Percentiles rank a stretch among this genome's conserved stretches.
phyloP scores from a whole-genome alignment of 352 stramenopile genomes.

The Globisporangium middletonii region DNA sequence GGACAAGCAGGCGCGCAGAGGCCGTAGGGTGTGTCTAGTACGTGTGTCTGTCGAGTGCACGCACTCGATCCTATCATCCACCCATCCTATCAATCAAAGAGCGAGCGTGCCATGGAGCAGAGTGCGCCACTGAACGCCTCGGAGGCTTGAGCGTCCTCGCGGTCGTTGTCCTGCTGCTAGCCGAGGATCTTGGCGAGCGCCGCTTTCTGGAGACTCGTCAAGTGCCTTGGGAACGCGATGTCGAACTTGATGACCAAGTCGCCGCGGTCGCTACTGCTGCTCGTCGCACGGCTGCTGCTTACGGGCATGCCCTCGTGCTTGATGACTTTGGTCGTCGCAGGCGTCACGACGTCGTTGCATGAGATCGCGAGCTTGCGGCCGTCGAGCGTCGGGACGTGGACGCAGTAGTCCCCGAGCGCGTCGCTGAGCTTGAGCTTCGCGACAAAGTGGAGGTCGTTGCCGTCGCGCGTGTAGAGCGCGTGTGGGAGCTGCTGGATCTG shows the following conservation, averaged over 20 bases:
- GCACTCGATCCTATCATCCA: too few relatives aligned
- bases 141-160: too few relatives aligned
- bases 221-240: conserved; percentile 93
- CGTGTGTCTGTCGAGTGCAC: too few relatives aligned
- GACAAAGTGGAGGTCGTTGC: conserved; percentile 90
- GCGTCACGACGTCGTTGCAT: conserved; percentile 91
- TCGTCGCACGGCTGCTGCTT: conserved; percentile 22
- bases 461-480: conserved; percentile 85
- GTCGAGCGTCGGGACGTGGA: conserved; percentile 95
- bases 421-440: conserved; percentile 94
- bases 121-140: too few relatives aligned
- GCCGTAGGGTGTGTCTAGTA: too few relatives aligned
- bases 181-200: conserved; percentile 78
- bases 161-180: conserved; percentile 11
- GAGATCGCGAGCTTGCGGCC: conserved; percentile 90
- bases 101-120: too few relatives aligned
- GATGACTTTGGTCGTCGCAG: conserved; percentile 88
- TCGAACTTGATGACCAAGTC: conserved; percentile 95
- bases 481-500: conserved; percentile 85
- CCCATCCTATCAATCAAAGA: too few relatives aligned
- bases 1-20: too few relatives aligned
- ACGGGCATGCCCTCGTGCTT: conserved; percentile 95
- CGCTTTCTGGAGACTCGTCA: conserved; percentile 90
- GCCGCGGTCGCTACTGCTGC: conserved; percentile 45
- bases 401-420: conserved; percentile 91